Conservation (phyloP, 257 asterid species). For the Solanum virginianum region DNA sequence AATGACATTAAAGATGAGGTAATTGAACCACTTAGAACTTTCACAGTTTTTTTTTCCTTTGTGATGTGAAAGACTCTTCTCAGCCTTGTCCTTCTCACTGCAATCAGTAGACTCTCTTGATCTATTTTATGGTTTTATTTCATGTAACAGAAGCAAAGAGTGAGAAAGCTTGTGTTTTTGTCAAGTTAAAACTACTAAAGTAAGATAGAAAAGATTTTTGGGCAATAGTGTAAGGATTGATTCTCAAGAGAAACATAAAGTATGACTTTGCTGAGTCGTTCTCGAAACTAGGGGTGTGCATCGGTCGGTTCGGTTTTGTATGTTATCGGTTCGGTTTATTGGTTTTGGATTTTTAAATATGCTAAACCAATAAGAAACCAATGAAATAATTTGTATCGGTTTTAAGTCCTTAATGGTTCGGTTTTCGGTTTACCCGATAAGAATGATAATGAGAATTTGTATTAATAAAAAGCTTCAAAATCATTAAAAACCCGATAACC, state of each 20-base stretch:
- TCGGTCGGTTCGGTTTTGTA: no score
- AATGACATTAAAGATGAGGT: constrained; percentile 95
- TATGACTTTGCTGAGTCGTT: background rate
- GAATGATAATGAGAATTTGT: no score
- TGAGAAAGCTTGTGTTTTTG: background rate
- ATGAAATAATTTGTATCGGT: no score
- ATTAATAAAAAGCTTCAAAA: no score
- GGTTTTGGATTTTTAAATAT: no score
- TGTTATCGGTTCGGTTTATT: no score
- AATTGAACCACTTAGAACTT: background rate
- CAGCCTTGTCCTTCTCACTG: background rate
- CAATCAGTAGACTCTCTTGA: background rate
- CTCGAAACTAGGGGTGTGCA: background rate
- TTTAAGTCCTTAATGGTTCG: no score
- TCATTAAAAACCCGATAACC: no score
- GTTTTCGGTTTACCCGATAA: no score
- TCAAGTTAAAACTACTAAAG: background rate
- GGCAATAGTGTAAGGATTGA: background rate
- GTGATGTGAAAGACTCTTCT: background rate
- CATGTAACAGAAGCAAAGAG: background rate
- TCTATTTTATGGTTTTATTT: background rate
- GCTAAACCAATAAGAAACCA: no score
- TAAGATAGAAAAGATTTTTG: background rate
- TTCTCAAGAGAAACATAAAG: background rate
- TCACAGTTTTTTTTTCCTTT: background rate